Evolutionary conservation across 2,329 filamentous ascomycete genomes (phyloP).

Genomic region (Tolypocladium ovalisporum): DNA sequence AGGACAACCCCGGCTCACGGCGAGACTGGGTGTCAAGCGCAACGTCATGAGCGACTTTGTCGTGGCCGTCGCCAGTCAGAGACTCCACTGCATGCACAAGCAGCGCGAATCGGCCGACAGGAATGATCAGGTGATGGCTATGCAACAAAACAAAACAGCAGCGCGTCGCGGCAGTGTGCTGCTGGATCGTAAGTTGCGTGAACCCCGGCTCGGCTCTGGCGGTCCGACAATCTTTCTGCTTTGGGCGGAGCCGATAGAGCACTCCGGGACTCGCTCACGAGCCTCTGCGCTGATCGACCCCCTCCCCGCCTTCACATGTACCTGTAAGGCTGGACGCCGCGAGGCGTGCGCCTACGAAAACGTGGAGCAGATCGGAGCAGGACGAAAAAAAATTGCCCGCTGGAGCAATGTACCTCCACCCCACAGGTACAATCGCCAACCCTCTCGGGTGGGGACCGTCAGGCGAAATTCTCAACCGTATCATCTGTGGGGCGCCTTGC

Average conservation of each 20-base stretch:
- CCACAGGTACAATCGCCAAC: constrained; percentile 14
- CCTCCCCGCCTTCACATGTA: background rate
- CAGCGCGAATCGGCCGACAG: background rate
- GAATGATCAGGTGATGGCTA: background rate
- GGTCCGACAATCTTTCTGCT: background rate
- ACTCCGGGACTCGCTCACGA: background rate
- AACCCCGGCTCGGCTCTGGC: background rate
- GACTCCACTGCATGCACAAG: background rate
- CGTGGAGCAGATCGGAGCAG: constrained; percentile 9
- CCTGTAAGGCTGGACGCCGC: constrained; percentile 1
- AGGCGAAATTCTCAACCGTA: background rate
- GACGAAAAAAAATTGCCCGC: background rate
- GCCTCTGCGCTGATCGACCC: background rate
- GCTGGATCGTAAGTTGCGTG: background rate
- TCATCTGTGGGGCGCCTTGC: background rate
- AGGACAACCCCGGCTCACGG: background rate
- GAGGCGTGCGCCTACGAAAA: constrained; percentile 16
- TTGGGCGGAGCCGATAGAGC: background rate
- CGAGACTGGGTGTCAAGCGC: background rate
- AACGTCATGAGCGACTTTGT: background rate
- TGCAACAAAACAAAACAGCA: background rate
- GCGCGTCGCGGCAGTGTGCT: background rate
- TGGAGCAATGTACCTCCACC: constrained; percentile 15
- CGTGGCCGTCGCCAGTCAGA: background rate
- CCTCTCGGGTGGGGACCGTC: background rate